These are phyloP conservation scores for Domatiomyces catenatus DNA, from an alignment of 2,329 filamentous ascomycete species.

Conservation along the genomic window DNA sequence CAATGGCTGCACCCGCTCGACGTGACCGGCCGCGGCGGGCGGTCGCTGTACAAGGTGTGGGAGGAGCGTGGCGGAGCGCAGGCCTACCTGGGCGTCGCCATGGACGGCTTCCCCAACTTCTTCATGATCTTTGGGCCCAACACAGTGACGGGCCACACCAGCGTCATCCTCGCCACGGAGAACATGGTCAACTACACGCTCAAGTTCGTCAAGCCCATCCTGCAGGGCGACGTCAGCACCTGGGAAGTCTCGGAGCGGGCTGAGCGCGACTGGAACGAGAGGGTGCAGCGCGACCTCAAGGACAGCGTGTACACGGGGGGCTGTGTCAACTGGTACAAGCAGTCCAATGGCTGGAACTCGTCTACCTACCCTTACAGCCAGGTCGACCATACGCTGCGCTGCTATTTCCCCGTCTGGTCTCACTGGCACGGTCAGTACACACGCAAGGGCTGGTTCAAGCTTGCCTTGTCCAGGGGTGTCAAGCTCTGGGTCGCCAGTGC, in stretches of 20 bases:
- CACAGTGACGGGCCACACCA: slow-evolving; percentile 45
- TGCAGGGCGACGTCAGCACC: slow-evolving; percentile 30
- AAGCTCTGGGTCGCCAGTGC: slow-evolving; percentile 4
- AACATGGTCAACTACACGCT: slow-evolving; percentile 45
- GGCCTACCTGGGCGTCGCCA: slow-evolving; percentile 43
- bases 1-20: slow-evolving; percentile 39
- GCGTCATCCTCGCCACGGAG: slow-evolving; percentile 44
- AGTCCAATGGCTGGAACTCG: slow-evolving; percentile 35
- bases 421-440: slow-evolving; percentile 41
- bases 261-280: slow-evolving; percentile 32
- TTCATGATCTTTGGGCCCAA: slow-evolving; percentile 50
- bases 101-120: slow-evolving; percentile 50
- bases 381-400: slow-evolving; percentile 35
- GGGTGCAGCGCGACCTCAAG: slow-evolving; percentile 33
- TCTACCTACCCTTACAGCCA: slow-evolving; percentile 36
- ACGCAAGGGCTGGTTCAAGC: slow-evolving; percentile 28
- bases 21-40: slow-evolving; percentile 36
- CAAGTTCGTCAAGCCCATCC: slow-evolving; percentile 41
- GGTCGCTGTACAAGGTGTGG: slow-evolving; percentile 42
- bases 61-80: slow-evolving; percentile 42
- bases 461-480: slow-evolving; percentile 11
- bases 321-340: slow-evolving; percentile 37
- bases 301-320: slow-evolving; percentile 34
- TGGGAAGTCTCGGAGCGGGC: slow-evolving; percentile 34
- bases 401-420: slow-evolving; percentile 38